Percentiles rank a stretch among this genome's conserved stretches.
phyloP scores from a whole-genome alignment of 495 filamentous ascomycete species.

The Annulohypoxylon nitens region DNA sequence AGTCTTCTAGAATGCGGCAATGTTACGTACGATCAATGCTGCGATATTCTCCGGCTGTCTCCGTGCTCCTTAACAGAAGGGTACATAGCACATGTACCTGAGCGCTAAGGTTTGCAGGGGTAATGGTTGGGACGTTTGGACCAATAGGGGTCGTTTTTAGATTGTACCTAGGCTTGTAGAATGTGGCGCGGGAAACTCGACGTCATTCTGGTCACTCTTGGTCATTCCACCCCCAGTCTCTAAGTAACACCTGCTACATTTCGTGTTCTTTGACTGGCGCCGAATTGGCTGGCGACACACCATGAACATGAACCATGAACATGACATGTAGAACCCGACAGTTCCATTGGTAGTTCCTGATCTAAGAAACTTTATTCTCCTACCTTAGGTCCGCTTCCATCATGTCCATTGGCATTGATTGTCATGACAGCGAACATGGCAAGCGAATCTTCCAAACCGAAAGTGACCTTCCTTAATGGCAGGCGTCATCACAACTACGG shows the following conservation, averaged over 20 bases:
- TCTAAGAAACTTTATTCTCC: neutral
- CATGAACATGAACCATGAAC: conserved; percentile 13
- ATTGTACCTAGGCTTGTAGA: conserved; percentile 1
- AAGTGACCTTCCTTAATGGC: conserved; percentile 45
- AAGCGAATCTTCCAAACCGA: conserved; percentile 42
- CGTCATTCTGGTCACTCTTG: conserved; percentile 33
- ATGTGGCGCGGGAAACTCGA: conserved; percentile 27
- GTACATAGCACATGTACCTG: conserved; percentile 2
- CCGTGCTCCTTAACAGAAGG: neutral
- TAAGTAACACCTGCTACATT: neutral
- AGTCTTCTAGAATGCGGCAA: conserved; percentile 26
- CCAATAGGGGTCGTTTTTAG: conserved; percentile 6
- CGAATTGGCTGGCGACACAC: conserved; percentile 28
- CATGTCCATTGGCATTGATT: conserved; percentile 35
- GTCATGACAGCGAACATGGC: conserved; percentile 51
- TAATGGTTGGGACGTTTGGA: neutral
- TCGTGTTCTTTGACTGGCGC: conserved; percentile 14
- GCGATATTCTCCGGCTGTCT: conserved; percentile 14
- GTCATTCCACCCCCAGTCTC: conserved; percentile 10
- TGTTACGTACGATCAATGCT: conserved; percentile 2
- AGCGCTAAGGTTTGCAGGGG: conserved; percentile 2
- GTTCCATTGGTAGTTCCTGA: conserved; percentile 1
- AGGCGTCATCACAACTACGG: conserved; percentile 55
- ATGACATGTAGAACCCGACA: neutral
- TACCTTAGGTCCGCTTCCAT: conserved; percentile 6